Evolutionary conservation across 2,329 filamentous ascomycete species (phyloP).

Genomic region (Nemania bipapillata): DNA sequence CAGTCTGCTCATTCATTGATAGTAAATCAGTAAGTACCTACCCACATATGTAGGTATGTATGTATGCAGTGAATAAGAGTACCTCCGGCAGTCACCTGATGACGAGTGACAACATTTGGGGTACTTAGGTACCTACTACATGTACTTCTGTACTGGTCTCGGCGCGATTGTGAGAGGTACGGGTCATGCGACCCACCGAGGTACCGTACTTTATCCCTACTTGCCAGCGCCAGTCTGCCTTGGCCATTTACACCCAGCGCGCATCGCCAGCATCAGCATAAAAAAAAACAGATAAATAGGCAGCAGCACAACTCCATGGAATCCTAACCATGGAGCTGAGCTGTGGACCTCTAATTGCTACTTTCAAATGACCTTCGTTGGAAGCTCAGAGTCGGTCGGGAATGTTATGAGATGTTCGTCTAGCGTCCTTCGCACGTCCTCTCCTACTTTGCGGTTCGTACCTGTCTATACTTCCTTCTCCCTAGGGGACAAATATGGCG

Average conservation of each 20-base stretch:
- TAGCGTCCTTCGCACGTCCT: slow-evolving; percentile 35
- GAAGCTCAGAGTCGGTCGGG: slow-evolving; percentile 45
- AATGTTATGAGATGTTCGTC: slow-evolving; percentile 48
- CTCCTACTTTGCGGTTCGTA: slow-evolving; percentile 40
- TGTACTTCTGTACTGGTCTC: too few relatives aligned
- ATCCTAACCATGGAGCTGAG: slow-evolving; percentile 48
- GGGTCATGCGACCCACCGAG: neutral
- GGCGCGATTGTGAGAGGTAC: too few relatives aligned
- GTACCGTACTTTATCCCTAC: too few relatives aligned
- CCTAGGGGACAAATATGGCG: too few relatives aligned
- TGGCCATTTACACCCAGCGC: neutral
- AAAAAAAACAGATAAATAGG: neutral
- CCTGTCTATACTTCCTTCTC: neutral
- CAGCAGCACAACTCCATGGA: slow-evolving; percentile 32
- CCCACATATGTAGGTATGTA: too few relatives aligned
- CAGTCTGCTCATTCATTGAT: neutral
- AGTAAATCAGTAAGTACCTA: slow-evolving; percentile 6
- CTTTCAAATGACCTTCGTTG: slow-evolving; percentile 45
- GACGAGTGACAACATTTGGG: slow-evolving; percentile 20
- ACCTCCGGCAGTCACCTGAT: slow-evolving; percentile 37
- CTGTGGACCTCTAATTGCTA: slow-evolving; percentile 30
- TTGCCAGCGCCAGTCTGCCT: slow-evolving; percentile 4
- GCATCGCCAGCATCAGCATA: neutral
- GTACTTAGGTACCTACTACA: slow-evolving; percentile 1
- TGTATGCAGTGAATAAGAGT: neutral